Evolutionary conservation across 352 stramenopile genomes (phyloP).

Genomic region (Pilasporangium apinafurcum): DNA sequence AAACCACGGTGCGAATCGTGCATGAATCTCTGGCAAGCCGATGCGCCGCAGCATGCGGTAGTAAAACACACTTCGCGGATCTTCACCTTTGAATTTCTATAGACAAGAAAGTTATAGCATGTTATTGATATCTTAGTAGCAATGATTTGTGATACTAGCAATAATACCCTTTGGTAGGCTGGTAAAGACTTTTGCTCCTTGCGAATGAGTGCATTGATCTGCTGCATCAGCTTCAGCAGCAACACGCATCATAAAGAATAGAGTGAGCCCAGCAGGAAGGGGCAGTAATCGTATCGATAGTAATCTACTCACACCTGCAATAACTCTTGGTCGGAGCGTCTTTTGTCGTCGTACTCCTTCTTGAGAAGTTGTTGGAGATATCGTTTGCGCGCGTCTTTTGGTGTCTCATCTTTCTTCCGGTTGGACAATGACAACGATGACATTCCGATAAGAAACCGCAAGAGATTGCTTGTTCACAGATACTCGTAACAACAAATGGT

Average conservation of each 20-base stretch:
- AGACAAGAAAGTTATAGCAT: background rate
- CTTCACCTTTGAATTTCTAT: conserved; percentile 58
- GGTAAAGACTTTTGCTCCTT: conserved; percentile 51
- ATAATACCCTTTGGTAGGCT: conserved; percentile 40
- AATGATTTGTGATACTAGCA: background rate
- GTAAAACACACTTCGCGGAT: conserved; percentile 66
- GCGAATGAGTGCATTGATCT: conserved; percentile 56
- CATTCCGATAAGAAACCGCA: background rate
- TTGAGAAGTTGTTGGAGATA: conserved; percentile 31
- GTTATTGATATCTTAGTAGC: too few species aligned
- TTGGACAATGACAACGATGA: conserved; percentile 1
- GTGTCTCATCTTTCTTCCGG: conserved; percentile 24
- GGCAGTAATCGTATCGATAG: background rate
- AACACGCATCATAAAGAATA: background rate
- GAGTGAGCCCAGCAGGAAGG: too few species aligned
- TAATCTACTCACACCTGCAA: conserved; percentile 19
- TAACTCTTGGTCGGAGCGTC: conserved; percentile 28
- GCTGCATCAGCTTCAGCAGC: conserved; percentile 43
- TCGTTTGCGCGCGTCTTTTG: conserved; percentile 27
- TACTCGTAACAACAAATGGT: too few species aligned
- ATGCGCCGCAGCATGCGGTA: conserved; percentile 72
- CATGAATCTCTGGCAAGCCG: conserved; percentile 61
- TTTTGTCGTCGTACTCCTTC: conserved; percentile 25
- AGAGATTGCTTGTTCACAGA: too few species aligned
- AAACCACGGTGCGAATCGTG: conserved; percentile 72